Percentiles rank a stretch among this genome's conserved stretches.
Conservation (phyloP, 192 early-diverging fungal genomes). For the Chytriomyces sp. region DNA sequence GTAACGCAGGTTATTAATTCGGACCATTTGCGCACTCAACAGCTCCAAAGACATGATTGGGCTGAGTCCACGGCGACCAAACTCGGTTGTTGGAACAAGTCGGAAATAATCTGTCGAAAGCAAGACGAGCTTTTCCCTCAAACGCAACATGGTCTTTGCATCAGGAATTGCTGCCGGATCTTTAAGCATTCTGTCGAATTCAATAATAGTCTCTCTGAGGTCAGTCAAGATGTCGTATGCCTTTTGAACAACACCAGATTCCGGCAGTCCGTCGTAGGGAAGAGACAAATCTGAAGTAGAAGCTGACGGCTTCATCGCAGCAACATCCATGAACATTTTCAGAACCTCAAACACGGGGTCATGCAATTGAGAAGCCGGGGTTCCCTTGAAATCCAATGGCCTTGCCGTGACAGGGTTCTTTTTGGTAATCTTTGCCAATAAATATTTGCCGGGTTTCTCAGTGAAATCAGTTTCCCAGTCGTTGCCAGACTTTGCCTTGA, state of each 20-base stretch:
- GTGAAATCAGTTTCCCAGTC: constrained; percentile 28
- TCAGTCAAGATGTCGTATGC: constrained; percentile 34
- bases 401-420: constrained; percentile 23
- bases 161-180: constrained; percentile 14
- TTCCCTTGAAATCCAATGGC: constrained; percentile 27
- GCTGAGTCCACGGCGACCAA: constrained; percentile 10
- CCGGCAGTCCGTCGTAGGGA: constrained; percentile 37
- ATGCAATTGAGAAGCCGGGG: constrained; percentile 16
- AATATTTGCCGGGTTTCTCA: constrained; percentile 39
- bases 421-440: constrained; percentile 1
- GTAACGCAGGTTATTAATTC: constrained; percentile 33
- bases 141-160: constrained; percentile 29
- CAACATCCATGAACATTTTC: constrained; percentile 39
- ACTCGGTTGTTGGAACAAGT: constrained; percentile 32
- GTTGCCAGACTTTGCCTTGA: constrained; percentile 47
- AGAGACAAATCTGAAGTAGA: constrained; percentile 6
- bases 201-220: constrained; percentile 38
- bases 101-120: constrained; percentile 39
- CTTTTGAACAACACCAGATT: constrained; percentile 22
- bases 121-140: constrained; percentile 28
- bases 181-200: constrained; percentile 23
- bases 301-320: constrained; percentile 23
- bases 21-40: constrained; percentile 31
- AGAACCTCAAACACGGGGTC: constrained; percentile 29
- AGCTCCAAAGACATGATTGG: constrained; percentile 26